These are phyloP conservation scores for Taiozyma sp. DNA, from an alignment of 1,139 yeast species.

Conservation along the genomic window DNA sequence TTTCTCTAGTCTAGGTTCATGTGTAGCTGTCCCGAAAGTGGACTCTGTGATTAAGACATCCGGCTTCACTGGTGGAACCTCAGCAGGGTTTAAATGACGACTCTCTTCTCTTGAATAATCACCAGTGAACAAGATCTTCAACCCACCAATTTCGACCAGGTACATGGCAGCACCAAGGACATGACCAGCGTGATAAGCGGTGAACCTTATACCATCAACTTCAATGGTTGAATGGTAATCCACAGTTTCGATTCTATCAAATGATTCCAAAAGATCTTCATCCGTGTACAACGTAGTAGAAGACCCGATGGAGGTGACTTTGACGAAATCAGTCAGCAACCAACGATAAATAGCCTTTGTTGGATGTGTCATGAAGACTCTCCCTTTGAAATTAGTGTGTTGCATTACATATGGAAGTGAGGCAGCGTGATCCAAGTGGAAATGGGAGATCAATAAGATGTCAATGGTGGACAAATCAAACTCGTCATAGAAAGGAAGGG, in stretches of 20 bases:
- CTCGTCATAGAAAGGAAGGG: conserved; percentile 93
- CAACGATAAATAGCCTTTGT: conserved; percentile 97
- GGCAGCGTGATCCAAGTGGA: conserved; percentile 97
- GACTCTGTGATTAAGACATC: conserved; percentile 92
- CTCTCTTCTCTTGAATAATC: conserved; percentile 96
- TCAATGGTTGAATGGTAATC: conserved; percentile 96
- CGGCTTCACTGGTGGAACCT: conserved; percentile 85
- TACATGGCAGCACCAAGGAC: conserved; percentile 99
- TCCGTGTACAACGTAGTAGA: conserved; percentile 67
- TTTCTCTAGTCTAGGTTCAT: conserved; percentile 83
- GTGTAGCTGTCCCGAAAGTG: conserved; percentile 97
- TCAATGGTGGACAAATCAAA: conserved; percentile 88
- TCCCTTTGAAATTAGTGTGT: conserved; percentile 88
- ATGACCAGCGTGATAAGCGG: conserved; percentile 99
- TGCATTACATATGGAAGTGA: conserved; percentile 98
- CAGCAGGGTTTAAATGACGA: conserved; percentile 93
- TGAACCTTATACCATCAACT: conserved; percentile 88
- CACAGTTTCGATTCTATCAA: conserved; percentile 86
- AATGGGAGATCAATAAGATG: conserved; percentile 82
- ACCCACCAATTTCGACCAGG: conserved; percentile 89
- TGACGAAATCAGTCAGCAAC: conserved; percentile 89
- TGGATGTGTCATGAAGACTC: conserved; percentile 98
- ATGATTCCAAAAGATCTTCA: conserved; percentile 83
- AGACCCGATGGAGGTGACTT: conserved; percentile 75
- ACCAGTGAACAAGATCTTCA: conserved; percentile 87